Evolutionary conservation across 1,284 basidiomycete species (phyloP).

Genomic region (Heterobasidion irregulare): DNA sequence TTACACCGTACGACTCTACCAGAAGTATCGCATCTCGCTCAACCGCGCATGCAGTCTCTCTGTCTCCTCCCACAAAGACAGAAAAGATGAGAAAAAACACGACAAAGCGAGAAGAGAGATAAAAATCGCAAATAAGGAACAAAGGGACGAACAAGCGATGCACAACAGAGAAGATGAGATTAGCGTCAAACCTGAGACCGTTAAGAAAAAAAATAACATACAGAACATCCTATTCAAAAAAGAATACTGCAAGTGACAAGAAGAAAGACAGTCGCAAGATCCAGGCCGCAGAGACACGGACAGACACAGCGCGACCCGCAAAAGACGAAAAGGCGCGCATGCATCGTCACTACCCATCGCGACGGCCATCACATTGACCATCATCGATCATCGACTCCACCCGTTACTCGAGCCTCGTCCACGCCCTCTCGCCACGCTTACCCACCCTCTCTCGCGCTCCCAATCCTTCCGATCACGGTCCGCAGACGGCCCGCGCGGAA

Average conservation of each 20-base stretch:
- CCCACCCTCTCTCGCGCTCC: conserved; percentile 10
- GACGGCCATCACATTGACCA: too few relatives aligned
- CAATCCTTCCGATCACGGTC: conserved; percentile 11
- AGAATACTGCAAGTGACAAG: too few relatives aligned
- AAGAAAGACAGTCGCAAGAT: background rate
- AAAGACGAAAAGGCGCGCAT: background rate
- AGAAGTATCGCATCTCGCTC: too few relatives aligned
- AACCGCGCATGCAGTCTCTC: too few relatives aligned
- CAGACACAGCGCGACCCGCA: background rate
- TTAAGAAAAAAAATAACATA: background rate
- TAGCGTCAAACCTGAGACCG: background rate
- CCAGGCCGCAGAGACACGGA: background rate
- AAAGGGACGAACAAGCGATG: background rate
- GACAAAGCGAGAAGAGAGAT: background rate
- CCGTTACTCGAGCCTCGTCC: conserved; percentile 8
- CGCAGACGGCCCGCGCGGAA: conserved; percentile 11
- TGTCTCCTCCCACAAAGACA: background rate
- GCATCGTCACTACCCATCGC: too few relatives aligned
- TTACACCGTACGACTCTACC: too few relatives aligned
- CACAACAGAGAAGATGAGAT: background rate
- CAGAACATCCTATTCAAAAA: background rate
- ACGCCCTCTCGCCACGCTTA: conserved; percentile 3
- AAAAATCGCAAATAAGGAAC: background rate
- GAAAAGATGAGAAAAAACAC: background rate
- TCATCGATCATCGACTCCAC: conserved; percentile 8